Conservation (phyloP, 495 filamentous ascomycete species). For the Aspergillus baeticus region DNA sequence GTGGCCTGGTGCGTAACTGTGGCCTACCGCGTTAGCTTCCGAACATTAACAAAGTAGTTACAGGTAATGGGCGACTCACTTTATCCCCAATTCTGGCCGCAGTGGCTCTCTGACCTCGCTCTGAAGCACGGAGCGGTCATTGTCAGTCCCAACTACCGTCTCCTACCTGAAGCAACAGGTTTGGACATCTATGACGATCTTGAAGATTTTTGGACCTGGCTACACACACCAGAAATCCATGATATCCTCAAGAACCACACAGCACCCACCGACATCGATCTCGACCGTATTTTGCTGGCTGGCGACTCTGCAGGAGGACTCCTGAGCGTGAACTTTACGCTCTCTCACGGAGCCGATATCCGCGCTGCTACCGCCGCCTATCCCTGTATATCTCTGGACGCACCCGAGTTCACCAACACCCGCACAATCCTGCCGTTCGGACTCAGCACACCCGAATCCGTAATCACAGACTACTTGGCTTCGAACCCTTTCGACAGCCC, state of each 20-base stretch:
- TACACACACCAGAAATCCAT: conserved; percentile 24
- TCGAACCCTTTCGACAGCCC: not conserved
- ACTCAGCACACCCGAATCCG: conserved; percentile 15
- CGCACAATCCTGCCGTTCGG: not conserved
- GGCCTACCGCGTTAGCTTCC: not conserved
- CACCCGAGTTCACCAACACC: not conserved
- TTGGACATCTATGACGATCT: conserved; percentile 50
- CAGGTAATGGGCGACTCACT: conserved; percentile 26
- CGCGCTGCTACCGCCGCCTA: conserved; percentile 1
- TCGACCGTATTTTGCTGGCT: conserved; percentile 24
- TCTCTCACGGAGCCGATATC: conserved; percentile 12
- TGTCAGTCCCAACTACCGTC: conserved; percentile 48
- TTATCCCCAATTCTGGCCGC: conserved; percentile 28
- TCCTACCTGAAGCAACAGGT: conserved; percentile 48
- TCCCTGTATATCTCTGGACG: not conserved
- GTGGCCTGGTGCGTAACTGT: conserved; percentile 26
- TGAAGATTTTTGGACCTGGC: conserved; percentile 51
- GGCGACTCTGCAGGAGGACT: conserved; percentile 38
- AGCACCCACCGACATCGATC: conserved; percentile 22
- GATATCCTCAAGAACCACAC: conserved; percentile 16
- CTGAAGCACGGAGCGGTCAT: conserved; percentile 35
- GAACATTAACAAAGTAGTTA: conserved; percentile 16
- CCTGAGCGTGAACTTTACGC: conserved; percentile 26
- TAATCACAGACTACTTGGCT: not conserved
- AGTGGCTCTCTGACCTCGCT: conserved; percentile 33